A percentile compares a stretch with the other conserved stretches of the same genome.
phyloP scores from a whole-genome alignment of 441 rosid species.

The Hura crepitans region DNA sequence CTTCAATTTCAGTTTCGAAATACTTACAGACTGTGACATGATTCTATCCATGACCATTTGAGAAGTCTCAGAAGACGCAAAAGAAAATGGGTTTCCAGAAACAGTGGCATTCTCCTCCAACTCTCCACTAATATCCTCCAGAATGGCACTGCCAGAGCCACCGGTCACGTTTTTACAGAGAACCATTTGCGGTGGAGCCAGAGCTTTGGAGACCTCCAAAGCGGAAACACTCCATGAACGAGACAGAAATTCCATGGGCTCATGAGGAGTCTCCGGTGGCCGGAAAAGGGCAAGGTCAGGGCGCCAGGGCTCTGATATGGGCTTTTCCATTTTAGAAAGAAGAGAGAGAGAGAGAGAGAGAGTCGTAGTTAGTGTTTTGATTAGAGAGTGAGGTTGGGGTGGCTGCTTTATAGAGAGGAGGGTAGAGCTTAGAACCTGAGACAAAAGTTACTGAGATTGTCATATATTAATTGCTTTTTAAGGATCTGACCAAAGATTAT shows the following conservation, averaged over 20 bases:
- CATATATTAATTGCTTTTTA: constrained; percentile 8
- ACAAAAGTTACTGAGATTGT: constrained; percentile 12
- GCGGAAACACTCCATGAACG: constrained; percentile 95
- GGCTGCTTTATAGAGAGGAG: constrained; percentile 29
- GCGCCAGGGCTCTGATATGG: constrained; percentile 41
- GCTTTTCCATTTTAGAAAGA: constrained; percentile 20
- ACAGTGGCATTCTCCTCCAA: constrained; percentile 51
- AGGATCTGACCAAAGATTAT: not conserved
- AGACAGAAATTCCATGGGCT: constrained; percentile 90
- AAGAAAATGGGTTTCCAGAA: constrained; percentile 86
- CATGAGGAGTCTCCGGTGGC: constrained; percentile 83
- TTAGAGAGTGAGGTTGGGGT: constrained; percentile 4
- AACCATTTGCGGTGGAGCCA: constrained; percentile 47
- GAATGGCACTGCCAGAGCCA: constrained; percentile 41
- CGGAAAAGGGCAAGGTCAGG: constrained; percentile 50
- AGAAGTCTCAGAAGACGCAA: constrained; percentile 84
- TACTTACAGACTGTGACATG: constrained; percentile 92
- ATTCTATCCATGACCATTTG: constrained; percentile 95
- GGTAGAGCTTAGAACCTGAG: constrained; percentile 5
- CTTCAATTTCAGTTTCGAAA: not conserved
- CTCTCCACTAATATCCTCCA: constrained; percentile 59
- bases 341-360: constrained; percentile 8
- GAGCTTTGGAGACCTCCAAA: constrained; percentile 69
- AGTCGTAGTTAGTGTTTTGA: not conserved
- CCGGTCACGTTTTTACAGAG: constrained; percentile 39